A percentile compares a stretch with the other conserved stretches of the same genome.
Evolutionary conservation across 148 eudicot genomes (phyloP).

Genomic region (Drosera capensis): DNA sequence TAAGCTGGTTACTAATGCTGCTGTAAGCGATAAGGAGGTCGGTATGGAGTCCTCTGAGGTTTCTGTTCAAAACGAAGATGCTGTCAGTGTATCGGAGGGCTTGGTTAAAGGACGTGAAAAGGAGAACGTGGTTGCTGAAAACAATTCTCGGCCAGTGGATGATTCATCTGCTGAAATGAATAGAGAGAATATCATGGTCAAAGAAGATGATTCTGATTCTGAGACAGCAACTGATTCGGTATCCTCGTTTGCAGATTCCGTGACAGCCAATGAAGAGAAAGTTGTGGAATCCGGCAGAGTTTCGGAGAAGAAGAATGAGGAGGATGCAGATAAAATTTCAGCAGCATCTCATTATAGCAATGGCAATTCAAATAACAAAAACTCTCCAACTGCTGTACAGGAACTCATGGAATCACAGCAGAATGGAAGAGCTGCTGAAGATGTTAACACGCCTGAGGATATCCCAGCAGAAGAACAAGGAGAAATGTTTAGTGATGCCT

Average conservation of each 20-base stretch:
- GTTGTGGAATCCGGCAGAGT: constrained; percentile 14
- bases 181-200: constrained; percentile 15
- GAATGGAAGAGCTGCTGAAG: constrained; percentile 10
- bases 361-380: constrained; percentile 13
- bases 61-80: constrained; percentile 56
- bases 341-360: constrained; percentile 14
- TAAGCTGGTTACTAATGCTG: constrained; percentile 13
- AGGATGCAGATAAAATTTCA: constrained; percentile 7
- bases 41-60: constrained; percentile 34
- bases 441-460: constrained; percentile 16
- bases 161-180: constrained; percentile 22
- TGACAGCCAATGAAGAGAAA: constrained; percentile 46
- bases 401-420: constrained; percentile 19
- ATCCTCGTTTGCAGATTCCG: constrained; percentile 54
- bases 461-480: constrained; percentile 31
- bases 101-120: constrained; percentile 12
- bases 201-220: constrained; percentile 52
- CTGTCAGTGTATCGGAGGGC: constrained; percentile 35
- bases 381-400: constrained; percentile 11
- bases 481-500: constrained; percentile 26
- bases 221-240: constrained; percentile 54
- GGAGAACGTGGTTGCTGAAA: constrained; percentile 17
- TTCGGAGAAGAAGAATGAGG: constrained; percentile 15
- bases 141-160: constrained; percentile 14
- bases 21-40: constrained; percentile 27